Base-by-base conservation (phyloP, 257 asterid genomes). In the Lavandula angustifolia region DNA sequence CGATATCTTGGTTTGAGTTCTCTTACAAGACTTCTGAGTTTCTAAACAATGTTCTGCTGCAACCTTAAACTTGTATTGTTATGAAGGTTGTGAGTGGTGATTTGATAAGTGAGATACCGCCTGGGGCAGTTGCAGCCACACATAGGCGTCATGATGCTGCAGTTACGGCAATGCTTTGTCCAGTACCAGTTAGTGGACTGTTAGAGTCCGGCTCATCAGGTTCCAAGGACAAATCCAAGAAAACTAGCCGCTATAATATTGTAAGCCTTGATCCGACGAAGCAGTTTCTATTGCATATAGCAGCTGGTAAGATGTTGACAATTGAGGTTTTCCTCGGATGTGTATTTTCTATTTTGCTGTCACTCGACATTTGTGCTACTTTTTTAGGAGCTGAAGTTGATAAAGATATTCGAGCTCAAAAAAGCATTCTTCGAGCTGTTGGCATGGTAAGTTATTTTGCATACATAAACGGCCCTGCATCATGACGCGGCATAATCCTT, bases 81-180 rank as follows among this genome's bases (percentile, higher is more conserved):
- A 67, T 78, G 63, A 68, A 94, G 99, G 95, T 94, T 59, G 85
- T 94, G 78, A 94, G 97, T 71, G 99, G 99, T 72, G 99, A 94
- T 79, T 85, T 94, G 80, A 82, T 94, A 46, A 87, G 83, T 75
- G 99, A 94, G 78, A 84, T 94, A 51, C 80, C 92, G 51, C 96
- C 92, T 54, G 99, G 99, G 67, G 91, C 95, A 31, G 84, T 94
- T 54, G 96, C 96, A 48, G 96, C 96, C 73, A 92, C 88, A 50
- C 99, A 94, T 78, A 80, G 92, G 70, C 89, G 95, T 35, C 95
- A 90, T 66, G 95, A 94, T 70, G 97, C 99, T 42, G 95, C 74
- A 38, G 97, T 90, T 76, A 94, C 99, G 66, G 87, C 99, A 60
- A 82, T 94, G 96, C 91, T 94, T 70, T 94, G 97, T 76, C 80